Conservation (phyloP, 306 rosid species). For the Amphicarpaea edgeworthii region DNA sequence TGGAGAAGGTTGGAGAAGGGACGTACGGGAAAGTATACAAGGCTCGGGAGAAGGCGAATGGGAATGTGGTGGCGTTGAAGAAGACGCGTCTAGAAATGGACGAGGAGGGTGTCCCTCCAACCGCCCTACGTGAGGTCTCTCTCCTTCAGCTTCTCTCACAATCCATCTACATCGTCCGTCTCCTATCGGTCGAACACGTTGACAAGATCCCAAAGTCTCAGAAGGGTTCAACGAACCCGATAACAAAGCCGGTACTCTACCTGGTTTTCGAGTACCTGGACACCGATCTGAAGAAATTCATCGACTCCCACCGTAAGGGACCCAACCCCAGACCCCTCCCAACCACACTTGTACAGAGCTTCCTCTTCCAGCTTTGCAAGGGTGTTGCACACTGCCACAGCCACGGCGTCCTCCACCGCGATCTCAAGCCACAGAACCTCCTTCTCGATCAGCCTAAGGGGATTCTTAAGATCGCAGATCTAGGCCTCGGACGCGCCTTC, state of each 20-base stretch:
- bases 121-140: constrained; percentile 91
- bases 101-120: constrained; percentile 97
- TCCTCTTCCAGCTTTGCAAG: constrained; percentile 89
- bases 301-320: constrained; percentile 88
- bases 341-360: constrained; percentile 64
- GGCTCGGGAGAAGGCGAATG: constrained; percentile 78
- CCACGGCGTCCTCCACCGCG: constrained; percentile 93
- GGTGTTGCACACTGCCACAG: constrained; percentile 97
- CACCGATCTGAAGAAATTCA: constrained; percentile 90
- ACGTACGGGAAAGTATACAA: constrained; percentile 97
- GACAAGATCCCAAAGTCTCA: constrained; percentile 55
- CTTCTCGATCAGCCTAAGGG: constrained; percentile 78
- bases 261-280: constrained; percentile 91
- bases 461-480: constrained; percentile 89
- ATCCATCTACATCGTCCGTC: constrained; percentile 87
- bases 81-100: constrained; percentile 95
- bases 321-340: constrained; percentile 65
- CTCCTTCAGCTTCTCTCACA: constrained; percentile 94
- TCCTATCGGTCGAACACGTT: constrained; percentile 80
- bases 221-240: neutral
- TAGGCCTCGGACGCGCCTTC: constrained; percentile 90
- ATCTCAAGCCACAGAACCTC: constrained; percentile 93
- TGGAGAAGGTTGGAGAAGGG: constrained; percentile 98
- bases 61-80: constrained; percentile 85
- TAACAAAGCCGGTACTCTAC: constrained; percentile 75